These are phyloP conservation scores for Talaromyces sp. DNA, from an alignment of 2,329 filamentous ascomycete species.

Conservation along the genomic window DNA sequence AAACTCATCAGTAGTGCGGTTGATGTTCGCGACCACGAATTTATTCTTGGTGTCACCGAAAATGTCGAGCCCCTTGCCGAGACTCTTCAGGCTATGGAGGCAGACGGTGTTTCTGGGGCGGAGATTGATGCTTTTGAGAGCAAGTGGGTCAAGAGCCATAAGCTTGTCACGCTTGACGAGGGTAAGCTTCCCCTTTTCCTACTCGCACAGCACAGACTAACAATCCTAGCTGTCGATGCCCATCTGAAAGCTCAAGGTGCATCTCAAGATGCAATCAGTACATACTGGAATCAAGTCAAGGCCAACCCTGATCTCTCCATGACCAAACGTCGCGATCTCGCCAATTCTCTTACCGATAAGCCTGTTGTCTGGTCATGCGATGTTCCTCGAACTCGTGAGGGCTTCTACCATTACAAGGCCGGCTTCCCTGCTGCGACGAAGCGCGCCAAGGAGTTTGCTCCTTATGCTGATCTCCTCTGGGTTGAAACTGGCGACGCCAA, in stretches of 20 bases:
- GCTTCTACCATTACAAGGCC: conserved; percentile 54
- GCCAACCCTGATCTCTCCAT: conserved; percentile 72
- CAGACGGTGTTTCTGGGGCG: conserved; percentile 66
- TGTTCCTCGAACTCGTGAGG: conserved; percentile 85
- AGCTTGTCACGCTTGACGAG: conserved; percentile 87
- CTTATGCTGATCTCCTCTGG: conserved; percentile 93
- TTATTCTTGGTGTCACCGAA: conserved; percentile 82
- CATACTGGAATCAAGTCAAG: conserved; percentile 62
- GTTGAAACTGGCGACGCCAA: conserved; percentile 90
- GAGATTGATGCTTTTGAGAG: conserved; percentile 87
- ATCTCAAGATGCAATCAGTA: conserved; percentile 59
- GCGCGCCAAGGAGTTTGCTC: conserved; percentile 84
- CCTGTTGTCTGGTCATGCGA: conserved; percentile 86
- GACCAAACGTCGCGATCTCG: conserved; percentile 69
- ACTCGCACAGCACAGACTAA: background rate
- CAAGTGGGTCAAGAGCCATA: conserved; percentile 80
- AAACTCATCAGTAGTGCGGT: conserved; percentile 85
- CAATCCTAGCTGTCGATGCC: conserved; percentile 60
- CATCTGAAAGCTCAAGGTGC: conserved; percentile 68
- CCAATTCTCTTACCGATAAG: conserved; percentile 61
- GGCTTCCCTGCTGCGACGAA: conserved; percentile 86
- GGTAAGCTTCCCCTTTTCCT: conserved; percentile 34
- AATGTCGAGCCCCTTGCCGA: conserved; percentile 79
- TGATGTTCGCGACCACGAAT: conserved; percentile 93
- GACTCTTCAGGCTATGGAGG: conserved; percentile 84